Conservation (phyloP, 768 basidiomycete species). For the Pleurotus tuber-regium region DNA sequence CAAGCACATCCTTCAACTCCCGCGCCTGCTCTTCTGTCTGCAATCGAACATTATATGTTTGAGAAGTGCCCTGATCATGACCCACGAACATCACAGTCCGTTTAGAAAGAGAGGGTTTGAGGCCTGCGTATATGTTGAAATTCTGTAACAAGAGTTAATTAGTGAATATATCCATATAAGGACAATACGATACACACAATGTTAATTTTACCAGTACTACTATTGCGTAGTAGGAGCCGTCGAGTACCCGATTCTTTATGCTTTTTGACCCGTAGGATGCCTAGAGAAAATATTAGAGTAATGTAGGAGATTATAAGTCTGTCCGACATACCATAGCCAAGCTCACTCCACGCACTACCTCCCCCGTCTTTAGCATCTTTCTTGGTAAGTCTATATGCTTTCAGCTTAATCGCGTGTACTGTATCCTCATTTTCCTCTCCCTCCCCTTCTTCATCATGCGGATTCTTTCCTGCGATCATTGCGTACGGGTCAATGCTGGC, state of each 20-base stretch:
- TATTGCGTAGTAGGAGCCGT: slow-evolving; percentile 69
- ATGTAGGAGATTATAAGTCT: background rate
- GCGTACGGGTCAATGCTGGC: background rate
- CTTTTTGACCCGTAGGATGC: slow-evolving; percentile 69
- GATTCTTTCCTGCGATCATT: slow-evolving; percentile 24
- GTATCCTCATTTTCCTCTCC: slow-evolving; percentile 84
- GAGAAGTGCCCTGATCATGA: slow-evolving; percentile 57
- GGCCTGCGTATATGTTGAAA: slow-evolving; percentile 60
- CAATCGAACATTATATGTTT: slow-evolving; percentile 61
- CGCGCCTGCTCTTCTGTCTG: slow-evolving; percentile 57
- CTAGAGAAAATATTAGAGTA: slow-evolving; percentile 29
- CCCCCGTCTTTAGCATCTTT: slow-evolving; percentile 36
- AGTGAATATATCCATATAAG: background rate
- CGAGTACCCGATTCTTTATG: slow-evolving; percentile 60
- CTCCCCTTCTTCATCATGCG: slow-evolving; percentile 71
- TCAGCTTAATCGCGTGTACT: slow-evolving; percentile 51
- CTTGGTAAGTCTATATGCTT: slow-evolving; percentile 60
- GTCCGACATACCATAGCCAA: slow-evolving; percentile 60
- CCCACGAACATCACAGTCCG: slow-evolving; percentile 66
- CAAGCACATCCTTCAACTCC: slow-evolving; percentile 56
- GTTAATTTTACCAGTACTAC: slow-evolving; percentile 69
- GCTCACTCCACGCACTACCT: slow-evolving; percentile 53
- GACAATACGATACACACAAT: slow-evolving; percentile 47
- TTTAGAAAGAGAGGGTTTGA: slow-evolving; percentile 52
- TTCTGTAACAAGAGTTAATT: slow-evolving; percentile 47